Conservation (phyloP, 176 grass and related monocot genomes). For the Cocos nucifera region DNA sequence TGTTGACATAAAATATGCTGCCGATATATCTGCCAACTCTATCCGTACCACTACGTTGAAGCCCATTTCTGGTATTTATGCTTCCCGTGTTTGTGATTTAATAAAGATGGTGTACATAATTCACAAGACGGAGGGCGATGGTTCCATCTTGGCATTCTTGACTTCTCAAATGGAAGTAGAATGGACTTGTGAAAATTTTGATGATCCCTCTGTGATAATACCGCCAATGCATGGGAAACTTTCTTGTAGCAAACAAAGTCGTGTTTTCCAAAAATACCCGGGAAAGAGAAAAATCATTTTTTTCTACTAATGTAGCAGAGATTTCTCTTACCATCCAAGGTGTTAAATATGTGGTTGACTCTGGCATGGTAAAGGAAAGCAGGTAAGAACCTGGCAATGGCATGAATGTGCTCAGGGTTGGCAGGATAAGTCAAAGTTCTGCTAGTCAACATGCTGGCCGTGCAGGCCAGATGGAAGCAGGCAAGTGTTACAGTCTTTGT, state of each 20-base stretch:
- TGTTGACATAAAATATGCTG: constrained; percentile 82
- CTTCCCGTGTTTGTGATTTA: constrained; percentile 64
- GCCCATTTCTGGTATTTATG: constrained; percentile 27
- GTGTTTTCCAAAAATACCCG: constrained; percentile 74
- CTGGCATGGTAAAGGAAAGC: constrained; percentile 78
- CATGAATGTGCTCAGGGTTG: constrained; percentile 76
- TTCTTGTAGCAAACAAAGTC: constrained; percentile 52
- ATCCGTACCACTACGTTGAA: constrained; percentile 21
- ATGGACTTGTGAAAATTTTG: constrained; percentile 77
- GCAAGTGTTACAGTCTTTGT: constrained; percentile 83
- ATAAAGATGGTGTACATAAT: constrained; percentile 54
- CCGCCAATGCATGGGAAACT: constrained; percentile 92
- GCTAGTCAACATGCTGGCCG: constrained; percentile 80
- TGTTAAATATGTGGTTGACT: constrained; percentile 60
- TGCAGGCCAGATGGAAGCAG: constrained; percentile 60
- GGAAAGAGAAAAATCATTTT: constrained; percentile 89
- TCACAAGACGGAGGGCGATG: constrained; percentile 77
- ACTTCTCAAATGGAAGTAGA: constrained; percentile 86
- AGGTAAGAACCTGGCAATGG: constrained; percentile 61
- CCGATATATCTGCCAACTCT: constrained; percentile 34
- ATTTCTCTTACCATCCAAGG: constrained; percentile 81
- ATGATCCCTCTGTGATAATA: constrained; percentile 38
- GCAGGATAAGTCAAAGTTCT: constrained; percentile 76
- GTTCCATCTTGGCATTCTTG: constrained; percentile 82
- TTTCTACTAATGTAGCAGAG: constrained; percentile 88